Conservation (phyloP, 208 protist species). For the Crithidia mellificae region DNA sequence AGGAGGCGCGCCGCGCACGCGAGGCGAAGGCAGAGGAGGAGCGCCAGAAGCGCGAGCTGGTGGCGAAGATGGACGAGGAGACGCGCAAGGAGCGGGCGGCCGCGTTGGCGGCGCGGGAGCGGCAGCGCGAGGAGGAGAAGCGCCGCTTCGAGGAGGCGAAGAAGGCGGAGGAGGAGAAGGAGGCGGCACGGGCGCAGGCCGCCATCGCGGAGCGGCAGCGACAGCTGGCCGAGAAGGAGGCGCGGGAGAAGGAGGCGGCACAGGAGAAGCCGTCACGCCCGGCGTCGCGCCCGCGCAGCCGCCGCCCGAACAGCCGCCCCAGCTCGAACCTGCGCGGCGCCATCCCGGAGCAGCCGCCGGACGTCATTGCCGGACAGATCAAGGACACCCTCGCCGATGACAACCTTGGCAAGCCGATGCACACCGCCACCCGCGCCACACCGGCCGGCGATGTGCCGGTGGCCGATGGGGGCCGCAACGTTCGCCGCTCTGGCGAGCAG, state of each 20-base stretch:
- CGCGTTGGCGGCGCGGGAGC: constrained; percentile 31
- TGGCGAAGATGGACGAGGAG: constrained; percentile 50
- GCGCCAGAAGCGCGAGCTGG: constrained; percentile 30
- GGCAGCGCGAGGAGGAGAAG: constrained; percentile 48
- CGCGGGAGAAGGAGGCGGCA: constrained; percentile 13
- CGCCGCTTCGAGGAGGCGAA: constrained; percentile 37
- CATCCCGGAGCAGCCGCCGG: constrained; percentile 73
- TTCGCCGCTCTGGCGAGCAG: background rate
- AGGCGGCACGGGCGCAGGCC: constrained; percentile 44
- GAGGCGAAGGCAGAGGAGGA: constrained; percentile 41
- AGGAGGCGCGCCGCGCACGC: constrained; percentile 29
- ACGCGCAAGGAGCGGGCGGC: constrained; percentile 32
- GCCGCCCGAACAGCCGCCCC: constrained; percentile 44
- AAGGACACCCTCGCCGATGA: constrained; percentile 49
- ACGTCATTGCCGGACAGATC: constrained; percentile 49
- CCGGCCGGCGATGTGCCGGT: background rate
- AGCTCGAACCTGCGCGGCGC: constrained; percentile 44
- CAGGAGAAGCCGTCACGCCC: constrained; percentile 28
- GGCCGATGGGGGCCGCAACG: background rate
- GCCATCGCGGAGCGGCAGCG: constrained; percentile 41
- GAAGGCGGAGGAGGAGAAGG: constrained; percentile 39
- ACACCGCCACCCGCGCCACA: background rate
- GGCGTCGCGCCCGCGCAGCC: constrained; percentile 45
- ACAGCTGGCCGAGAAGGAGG: constrained; percentile 23
- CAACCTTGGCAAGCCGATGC: constrained; percentile 9